A percentile compares a stretch with the other conserved stretches of the same genome.
Evolutionary conservation across 768 basidiomycete genomes (phyloP).

Genomic region (Calocybe cyanea): DNA sequence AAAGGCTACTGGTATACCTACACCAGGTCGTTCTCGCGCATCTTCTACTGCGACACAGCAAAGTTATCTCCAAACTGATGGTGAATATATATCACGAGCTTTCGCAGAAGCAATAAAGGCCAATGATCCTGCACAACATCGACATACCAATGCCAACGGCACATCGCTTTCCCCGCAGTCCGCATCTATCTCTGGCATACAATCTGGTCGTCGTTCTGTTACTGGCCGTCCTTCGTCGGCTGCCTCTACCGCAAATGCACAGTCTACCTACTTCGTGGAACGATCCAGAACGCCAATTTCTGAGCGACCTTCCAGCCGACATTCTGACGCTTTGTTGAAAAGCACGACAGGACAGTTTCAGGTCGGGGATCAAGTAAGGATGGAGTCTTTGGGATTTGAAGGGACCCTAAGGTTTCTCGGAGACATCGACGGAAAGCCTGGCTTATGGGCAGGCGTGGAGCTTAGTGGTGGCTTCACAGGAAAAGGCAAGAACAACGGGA

Average conservation of each 20-base stretch:
- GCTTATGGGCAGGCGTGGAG: slow-evolving; percentile 93
- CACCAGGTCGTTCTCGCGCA: slow-evolving; percentile 69
- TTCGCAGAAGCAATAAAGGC: slow-evolving; percentile 77
- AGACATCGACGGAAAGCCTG: slow-evolving; percentile 83
- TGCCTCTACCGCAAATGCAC: slow-evolving; percentile 49
- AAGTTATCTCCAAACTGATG: slow-evolving; percentile 32
- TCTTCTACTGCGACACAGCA: slow-evolving; percentile 47
- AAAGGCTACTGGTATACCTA: slow-evolving; percentile 51
- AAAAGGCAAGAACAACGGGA: slow-evolving; percentile 94
- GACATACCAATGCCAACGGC: slow-evolving; percentile 32
- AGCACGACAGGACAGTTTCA: slow-evolving; percentile 50
- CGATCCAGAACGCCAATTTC: slow-evolving; percentile 52
- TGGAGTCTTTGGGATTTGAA: slow-evolving; percentile 87
- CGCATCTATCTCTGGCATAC: slow-evolving; percentile 34
- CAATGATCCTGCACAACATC: slow-evolving; percentile 74
- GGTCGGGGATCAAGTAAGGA: slow-evolving; percentile 78
- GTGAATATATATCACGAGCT: slow-evolving; percentile 64
- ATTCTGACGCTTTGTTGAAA: slow-evolving; percentile 55
- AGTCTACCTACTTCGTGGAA: slow-evolving; percentile 31
- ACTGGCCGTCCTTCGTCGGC: slow-evolving; percentile 50
- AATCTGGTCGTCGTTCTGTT: slow-evolving; percentile 46
- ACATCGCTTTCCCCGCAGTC: slow-evolving; percentile 49
- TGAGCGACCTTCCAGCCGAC: slow-evolving; percentile 54
- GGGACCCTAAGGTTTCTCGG: slow-evolving; percentile 80
- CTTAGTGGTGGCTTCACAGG: slow-evolving; percentile 80